phyloP scores from a whole-genome alignment of 2,329 filamentous ascomycete genomes.

The Neocucurbitaria cava region DNA sequence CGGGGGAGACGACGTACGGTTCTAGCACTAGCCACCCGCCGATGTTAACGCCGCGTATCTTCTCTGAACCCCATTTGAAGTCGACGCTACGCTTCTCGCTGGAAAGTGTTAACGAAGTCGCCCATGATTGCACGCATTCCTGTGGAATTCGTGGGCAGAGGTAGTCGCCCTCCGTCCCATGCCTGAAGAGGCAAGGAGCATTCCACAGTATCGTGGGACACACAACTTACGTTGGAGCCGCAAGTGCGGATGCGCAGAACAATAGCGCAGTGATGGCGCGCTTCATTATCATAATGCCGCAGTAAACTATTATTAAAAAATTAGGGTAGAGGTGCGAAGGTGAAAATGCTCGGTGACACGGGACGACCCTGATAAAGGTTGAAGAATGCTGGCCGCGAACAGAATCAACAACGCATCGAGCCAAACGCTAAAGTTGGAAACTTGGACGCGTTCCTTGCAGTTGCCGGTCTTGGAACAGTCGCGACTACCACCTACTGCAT shows the following conservation, averaged over 20 bases:
- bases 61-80: slow-evolving; percentile 59
- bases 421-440: slow-evolving; percentile 3
- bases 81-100: slow-evolving; percentile 45
- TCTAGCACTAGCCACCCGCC: slow-evolving; percentile 60
- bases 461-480: slow-evolving; percentile 7
- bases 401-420: slow-evolving; percentile 8
- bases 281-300: slow-evolving; percentile 35
- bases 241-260: slow-evolving; percentile 28
- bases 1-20: slow-evolving; percentile 38
- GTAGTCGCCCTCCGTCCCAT: neutral
- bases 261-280: slow-evolving; percentile 29
- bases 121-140: neutral
- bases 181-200: slow-evolving; percentile 5
- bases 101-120: slow-evolving; percentile 16
- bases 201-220: neutral
- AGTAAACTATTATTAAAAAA: slow-evolving; percentile 12
- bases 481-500: slow-evolving; percentile 5
- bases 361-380: slow-evolving; percentile 12
- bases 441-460: slow-evolving; percentile 12
- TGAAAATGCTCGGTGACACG: slow-evolving; percentile 13
- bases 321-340: slow-evolving; percentile 4
- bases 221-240: slow-evolving; percentile 42
- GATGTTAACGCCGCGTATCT: slow-evolving; percentile 60
- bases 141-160: neutral
- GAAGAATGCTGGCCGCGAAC: slow-evolving; percentile 9